A percentile compares a stretch with the other conserved stretches of the same genome.
phyloP scores from a whole-genome alignment of 257 asterid genomes.

The Primulina eburnea region DNA sequence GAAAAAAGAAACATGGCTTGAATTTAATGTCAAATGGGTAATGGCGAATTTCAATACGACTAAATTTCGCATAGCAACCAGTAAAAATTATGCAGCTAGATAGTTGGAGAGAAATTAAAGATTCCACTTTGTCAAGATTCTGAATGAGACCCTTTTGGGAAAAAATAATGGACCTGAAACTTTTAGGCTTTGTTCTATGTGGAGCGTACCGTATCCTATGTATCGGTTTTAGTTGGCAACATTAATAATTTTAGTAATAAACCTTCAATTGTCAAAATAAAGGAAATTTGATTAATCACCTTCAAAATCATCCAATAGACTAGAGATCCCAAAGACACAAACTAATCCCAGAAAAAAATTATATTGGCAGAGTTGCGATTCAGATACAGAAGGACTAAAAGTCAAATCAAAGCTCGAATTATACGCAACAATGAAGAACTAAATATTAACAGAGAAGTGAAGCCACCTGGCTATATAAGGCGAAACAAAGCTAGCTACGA shows the following conservation, averaged over 20 bases:
- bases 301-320: not conserved
- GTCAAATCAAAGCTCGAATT: no score
- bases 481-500: no score
- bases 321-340: not conserved
- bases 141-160: not conserved
- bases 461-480: no score
- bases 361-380: not conserved
- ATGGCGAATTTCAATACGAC: no score
- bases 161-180: not conserved
- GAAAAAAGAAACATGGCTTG: no score
- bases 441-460: no score
- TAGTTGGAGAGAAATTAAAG: not conserved
- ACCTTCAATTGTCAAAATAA: not conserved
- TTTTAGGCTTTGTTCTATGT: not conserved
- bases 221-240: not conserved
- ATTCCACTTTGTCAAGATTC: not conserved
- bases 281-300: not conserved
- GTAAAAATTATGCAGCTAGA: not conserved
- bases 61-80: no score
- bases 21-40: no score
- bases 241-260: no score
- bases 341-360: not conserved
- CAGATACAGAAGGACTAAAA: not conserved
- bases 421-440: no score
- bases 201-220: no score